These are phyloP conservation scores for Mitragyna speciosa DNA, from an alignment of 257 asterid species.

Conservation along the genomic window DNA sequence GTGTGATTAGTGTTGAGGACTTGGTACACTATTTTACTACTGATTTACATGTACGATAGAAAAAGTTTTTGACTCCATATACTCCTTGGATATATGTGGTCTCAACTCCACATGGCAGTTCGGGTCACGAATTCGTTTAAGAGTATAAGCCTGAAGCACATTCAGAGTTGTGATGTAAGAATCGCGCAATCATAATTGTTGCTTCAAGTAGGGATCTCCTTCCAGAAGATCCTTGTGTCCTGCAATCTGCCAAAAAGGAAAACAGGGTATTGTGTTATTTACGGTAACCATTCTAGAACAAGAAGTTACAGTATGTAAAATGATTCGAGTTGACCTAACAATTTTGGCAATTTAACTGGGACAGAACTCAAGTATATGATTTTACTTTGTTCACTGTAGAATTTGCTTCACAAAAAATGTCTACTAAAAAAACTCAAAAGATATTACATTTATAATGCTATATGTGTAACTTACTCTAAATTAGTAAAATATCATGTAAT, in stretches of 20 bases:
- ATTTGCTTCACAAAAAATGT: no score
- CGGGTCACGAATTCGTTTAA: slow-evolving; percentile 48
- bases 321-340: neutral
- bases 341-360: neutral
- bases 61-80: slow-evolving; percentile 36
- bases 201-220: slow-evolving; percentile 53
- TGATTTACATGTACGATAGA: no score
- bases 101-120: slow-evolving; percentile 35
- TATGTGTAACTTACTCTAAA: no score
- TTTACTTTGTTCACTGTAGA: no score
- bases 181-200: slow-evolving; percentile 43
- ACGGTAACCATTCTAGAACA: neutral
- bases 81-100: slow-evolving; percentile 47
- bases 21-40: no score
- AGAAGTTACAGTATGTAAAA: no score
- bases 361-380: neutral
- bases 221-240: slow-evolving; percentile 54
- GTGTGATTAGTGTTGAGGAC: no score
- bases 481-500: no score
- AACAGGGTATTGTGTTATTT: neutral
- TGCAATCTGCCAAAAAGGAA: slow-evolving; percentile 34
- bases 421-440: no score
- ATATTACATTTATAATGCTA: no score
- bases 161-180: slow-evolving; percentile 49
- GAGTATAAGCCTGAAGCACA: slow-evolving; percentile 48